A percentile compares a stretch with the other conserved stretches of the same genome.
These are phyloP conservation scores for Rhodotorula mucilaginosa DNA, from an alignment of 1,284 basidiomycete genomes.

Conservation along the genomic window DNA sequence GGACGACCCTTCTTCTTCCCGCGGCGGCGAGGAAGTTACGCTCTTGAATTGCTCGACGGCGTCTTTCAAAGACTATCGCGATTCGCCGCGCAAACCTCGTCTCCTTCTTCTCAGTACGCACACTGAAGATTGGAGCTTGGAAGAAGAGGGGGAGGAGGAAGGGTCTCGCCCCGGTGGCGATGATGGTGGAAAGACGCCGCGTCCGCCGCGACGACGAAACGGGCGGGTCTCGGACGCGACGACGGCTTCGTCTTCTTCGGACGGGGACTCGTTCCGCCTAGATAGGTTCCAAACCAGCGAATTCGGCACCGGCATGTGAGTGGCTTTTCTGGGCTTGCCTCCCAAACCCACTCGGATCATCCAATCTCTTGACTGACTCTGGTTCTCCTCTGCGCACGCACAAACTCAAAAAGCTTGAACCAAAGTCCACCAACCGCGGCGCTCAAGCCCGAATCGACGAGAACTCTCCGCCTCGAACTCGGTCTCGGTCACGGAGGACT, in stretches of 20 bases:
- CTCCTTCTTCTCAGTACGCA: neutral
- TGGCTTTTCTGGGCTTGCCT: neutral
- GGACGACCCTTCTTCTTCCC: neutral
- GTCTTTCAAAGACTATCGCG: constrained; percentile 11
- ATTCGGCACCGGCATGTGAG: constrained; percentile 20
- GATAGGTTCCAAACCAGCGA: constrained; percentile 4
- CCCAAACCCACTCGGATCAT: too few relatives aligned
- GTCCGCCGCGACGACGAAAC: neutral
- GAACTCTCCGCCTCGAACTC: constrained; percentile 14
- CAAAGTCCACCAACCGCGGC: constrained; percentile 19
- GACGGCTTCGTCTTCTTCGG: neutral
- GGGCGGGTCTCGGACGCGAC: neutral
- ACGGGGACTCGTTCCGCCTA: neutral
- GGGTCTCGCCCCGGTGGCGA: neutral
- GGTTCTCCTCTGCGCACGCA: neutral
- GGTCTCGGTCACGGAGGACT: constrained; percentile 1
- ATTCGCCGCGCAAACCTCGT: constrained; percentile 18
- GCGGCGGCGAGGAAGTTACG: neutral
- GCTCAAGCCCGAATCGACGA: constrained; percentile 13
- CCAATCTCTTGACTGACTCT: too few relatives aligned
- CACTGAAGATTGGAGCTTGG: constrained; percentile 7
- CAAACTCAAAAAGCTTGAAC: constrained; percentile 7
- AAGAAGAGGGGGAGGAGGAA: neutral
- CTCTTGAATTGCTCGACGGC: constrained; percentile 14
- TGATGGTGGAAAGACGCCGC: constrained; percentile 1